These are phyloP conservation scores for Chaetomiaceae sp. DNA, from an alignment of 2,329 filamentous ascomycete species.

Conservation along the genomic window DNA sequence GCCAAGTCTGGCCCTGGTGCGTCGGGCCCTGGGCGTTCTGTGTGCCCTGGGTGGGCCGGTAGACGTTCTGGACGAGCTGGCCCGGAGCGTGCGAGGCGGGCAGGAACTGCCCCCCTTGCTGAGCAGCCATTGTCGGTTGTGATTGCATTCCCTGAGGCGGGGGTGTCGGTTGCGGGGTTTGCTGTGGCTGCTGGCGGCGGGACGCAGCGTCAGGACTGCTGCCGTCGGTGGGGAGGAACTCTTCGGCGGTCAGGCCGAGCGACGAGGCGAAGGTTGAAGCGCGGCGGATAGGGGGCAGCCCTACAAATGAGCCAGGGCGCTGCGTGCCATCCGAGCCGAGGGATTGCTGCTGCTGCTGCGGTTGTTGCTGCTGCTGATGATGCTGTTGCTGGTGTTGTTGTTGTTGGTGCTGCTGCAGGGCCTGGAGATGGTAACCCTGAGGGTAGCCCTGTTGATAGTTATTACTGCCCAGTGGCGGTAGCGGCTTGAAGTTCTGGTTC, in stretches of 20 bases:
- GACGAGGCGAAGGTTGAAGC: conserved; percentile 49
- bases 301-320: conserved; percentile 47
- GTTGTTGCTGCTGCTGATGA: conserved; percentile 15
- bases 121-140: conserved; percentile 9
- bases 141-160: neutral
- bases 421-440: conserved; percentile 15
- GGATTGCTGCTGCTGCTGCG: conserved; percentile 19
- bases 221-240: conserved; percentile 13
- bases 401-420: conserved; percentile 16
- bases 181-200: conserved; percentile 3
- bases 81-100: conserved; percentile 9
- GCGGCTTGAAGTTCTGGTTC: conserved; percentile 16
- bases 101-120: conserved; percentile 16
- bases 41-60: conserved; percentile 20
- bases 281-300: conserved; percentile 53
- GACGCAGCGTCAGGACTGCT: conserved; percentile 4
- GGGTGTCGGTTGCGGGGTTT: neutral
- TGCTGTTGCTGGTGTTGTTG: conserved; percentile 21
- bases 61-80: conserved; percentile 20
- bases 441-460: conserved; percentile 7
- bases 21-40: conserved; percentile 5
- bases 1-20: conserved; percentile 15
- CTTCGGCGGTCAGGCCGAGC: conserved; percentile 28
- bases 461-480: conserved; percentile 11
- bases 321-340: conserved; percentile 28